Base-by-base conservation (phyloP, 768 basidiomycete species). In the Crassisporium funariophilum region DNA sequence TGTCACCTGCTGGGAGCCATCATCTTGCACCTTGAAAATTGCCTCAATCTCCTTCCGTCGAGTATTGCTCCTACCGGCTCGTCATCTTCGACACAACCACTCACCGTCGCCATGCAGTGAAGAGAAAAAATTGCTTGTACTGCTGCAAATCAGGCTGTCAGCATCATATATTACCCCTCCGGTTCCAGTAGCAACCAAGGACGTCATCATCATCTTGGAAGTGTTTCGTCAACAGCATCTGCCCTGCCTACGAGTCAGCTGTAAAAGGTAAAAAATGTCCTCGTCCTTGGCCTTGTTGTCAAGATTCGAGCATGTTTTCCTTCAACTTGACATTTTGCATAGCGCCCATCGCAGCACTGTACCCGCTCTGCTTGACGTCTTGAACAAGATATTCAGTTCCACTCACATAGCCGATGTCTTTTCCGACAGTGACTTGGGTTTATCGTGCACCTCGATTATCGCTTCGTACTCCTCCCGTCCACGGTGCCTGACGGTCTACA, bases 401-500 rank as follows among this genome's bases (percentile, higher is more conserved):
- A 65, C 80, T 58, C 61, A 84, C 84, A 89, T 84, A 12, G 88
- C 86, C 31, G 85, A 75, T 19, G 82, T 79, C 56, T 83, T 81
- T 25, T 85, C 76, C 5, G 84, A 81, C 0, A 93, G 87, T 16
- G 88, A 90, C 52, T 79, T 77, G 11, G 87, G 82, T 46, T 86
- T 82, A 56, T 83, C 78, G 60, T 84, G 83, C 24, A 94, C 75
- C 49, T 73, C 72, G 56, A 83, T 74, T 31, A 87, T 73, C 27
- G 84, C 83, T 24, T 90, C 81, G 57, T 84, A 95, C 60, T 95
- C 93, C 19, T 68, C 70, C 24, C 67, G 67, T 16, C 91, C 90
- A 31, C 90, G 91, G 57, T 88, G 69, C 60, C 78, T 75, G 45
- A 91, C 86, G 41, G 84, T 84, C 83, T 88, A 15, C 15, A 8